Evolutionary conservation across 257 asterid genomes (phyloP).

Genomic region (Leonotis leonurus): DNA sequence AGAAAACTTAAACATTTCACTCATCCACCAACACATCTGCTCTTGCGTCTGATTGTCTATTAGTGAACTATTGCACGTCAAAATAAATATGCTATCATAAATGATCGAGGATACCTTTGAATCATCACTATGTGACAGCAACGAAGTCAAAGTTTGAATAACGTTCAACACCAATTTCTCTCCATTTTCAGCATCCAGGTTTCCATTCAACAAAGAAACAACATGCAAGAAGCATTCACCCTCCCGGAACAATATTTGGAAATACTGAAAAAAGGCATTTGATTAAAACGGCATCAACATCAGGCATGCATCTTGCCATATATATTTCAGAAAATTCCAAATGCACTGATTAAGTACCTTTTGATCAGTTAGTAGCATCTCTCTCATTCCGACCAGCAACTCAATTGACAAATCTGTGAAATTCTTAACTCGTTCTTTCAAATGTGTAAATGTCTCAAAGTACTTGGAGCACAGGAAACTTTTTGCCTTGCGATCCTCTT

Average conservation of each 20-base stretch:
- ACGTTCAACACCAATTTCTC: slow-evolving; percentile 88
- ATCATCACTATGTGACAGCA: slow-evolving; percentile 75
- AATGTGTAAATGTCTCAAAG: slow-evolving; percentile 87
- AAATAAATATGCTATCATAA: slow-evolving; percentile 7
- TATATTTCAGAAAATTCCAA: slow-evolving; percentile 1
- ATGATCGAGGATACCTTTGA: slow-evolving; percentile 62
- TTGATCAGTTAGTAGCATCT: slow-evolving; percentile 52
- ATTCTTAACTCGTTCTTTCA: slow-evolving; percentile 75
- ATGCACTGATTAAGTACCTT: slow-evolving; percentile 38
- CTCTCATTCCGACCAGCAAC: slow-evolving; percentile 78
- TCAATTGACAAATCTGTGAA: slow-evolving; percentile 74
- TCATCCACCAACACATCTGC: slow-evolving; percentile 4
- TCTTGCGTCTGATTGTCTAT: slow-evolving; percentile 1
- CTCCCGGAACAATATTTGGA: slow-evolving; percentile 78
- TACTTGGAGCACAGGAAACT: slow-evolving; percentile 79
- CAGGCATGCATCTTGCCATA: background rate
- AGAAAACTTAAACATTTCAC: slow-evolving; percentile 20
- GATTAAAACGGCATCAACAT: slow-evolving; percentile 14
- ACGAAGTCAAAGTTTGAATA: slow-evolving; percentile 71
- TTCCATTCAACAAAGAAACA: slow-evolving; percentile 81
- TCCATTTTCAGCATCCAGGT: slow-evolving; percentile 69
- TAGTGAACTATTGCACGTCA: background rate
- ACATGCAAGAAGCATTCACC: slow-evolving; percentile 96
- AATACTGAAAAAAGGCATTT: slow-evolving; percentile 55
- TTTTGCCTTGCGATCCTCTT: slow-evolving; percentile 68